These are phyloP conservation scores for Plasmodium blacklocki DNA, from an alignment of 169 alveolate genomes.

Conservation along the genomic window DNA sequence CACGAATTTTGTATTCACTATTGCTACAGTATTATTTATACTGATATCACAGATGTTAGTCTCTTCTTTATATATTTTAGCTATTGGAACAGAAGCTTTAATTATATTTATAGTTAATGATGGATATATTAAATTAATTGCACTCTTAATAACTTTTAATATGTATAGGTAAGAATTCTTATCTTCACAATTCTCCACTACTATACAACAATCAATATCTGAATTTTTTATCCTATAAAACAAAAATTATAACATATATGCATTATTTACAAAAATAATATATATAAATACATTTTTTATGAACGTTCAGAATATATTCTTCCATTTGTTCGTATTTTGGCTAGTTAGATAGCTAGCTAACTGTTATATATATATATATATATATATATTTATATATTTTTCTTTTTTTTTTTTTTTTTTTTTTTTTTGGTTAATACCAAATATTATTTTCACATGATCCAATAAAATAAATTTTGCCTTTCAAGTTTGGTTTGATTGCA, in stretches of 20 bases:
- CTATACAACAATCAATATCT: conserved; percentile 71
- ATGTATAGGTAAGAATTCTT: conserved; percentile 55
- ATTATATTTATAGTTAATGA: conserved; percentile 78
- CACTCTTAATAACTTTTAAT: conserved; percentile 65
- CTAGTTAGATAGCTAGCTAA: not conserved
- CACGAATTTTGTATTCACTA: conserved; percentile 84
- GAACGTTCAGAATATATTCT: not conserved
- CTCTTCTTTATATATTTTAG: conserved; percentile 79
- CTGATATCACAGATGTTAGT: conserved; percentile 85
- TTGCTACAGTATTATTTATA: conserved; percentile 88
- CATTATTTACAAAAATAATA: not conserved
- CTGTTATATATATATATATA: no score
- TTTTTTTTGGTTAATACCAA: conserved; percentile 31
- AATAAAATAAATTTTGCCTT: conserved; percentile 65
- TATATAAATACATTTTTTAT: not conserved
- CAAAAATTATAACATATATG: no score
- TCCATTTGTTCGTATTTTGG: not conserved
- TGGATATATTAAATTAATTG: conserved; percentile 61
- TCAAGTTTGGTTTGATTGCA: conserved; percentile 66
- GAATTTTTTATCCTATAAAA: conserved; percentile 68
- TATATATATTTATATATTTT: not conserved
- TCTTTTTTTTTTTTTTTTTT: conserved; percentile 14
- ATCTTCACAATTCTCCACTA: conserved; percentile 73
- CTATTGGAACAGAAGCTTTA: conserved; percentile 87
- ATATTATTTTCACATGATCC: conserved; percentile 73